Base-by-base conservation (phyloP, 371 early-diverging fungal genomes). In the Mucor ambiguus region DNA sequence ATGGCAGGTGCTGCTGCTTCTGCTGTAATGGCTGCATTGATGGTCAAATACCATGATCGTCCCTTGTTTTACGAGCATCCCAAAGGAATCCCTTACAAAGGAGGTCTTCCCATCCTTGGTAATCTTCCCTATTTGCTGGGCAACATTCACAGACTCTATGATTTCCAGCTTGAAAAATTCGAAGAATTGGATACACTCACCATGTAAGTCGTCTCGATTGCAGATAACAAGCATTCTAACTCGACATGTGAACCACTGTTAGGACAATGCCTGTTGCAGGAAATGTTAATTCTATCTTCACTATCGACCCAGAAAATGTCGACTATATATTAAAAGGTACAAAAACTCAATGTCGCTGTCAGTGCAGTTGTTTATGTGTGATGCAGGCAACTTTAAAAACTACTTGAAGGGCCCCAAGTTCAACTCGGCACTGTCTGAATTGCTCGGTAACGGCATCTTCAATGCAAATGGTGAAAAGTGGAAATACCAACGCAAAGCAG, bases 391-490 rank as follows among this genome's bases (percentile, higher is more conserved):
- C 61, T 89, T 89, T 74, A 81, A 86, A 43, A 85, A 86, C 66
- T 89, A 87, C 33, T 66, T 76, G 30, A 89, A 89, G 68, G 86
- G 85, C 1, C 74, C 81, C 7, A 67, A 73, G 38, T 68, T 83
- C 35, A 69, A 80, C 16, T 63, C 56, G 30, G 56, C 70, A 7
- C 28, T 79, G 48, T 32, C 61, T 6, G 84, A 87, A 18, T 58
- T 90, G 4, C 76, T 92, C 16, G 92, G 92, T 3, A 72, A 90
- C 62, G 93, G 92, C 52, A 93, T 93, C 64, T 92, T 93, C 71
- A 85, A 84, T 69, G 78, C 82, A 3, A 89, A 90, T 68, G 91
- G 92, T 10, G 79, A 86, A 32, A 35, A 76, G 0, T 91, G 92
- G 92, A 83, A 74, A 61, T 81, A 77, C 57, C 90, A 91, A 62